Evolutionary conservation across 306 rosid species (phyloP), one percentile per base, ranked within the genome.

Genomic region (Argentina anserina): DNA sequence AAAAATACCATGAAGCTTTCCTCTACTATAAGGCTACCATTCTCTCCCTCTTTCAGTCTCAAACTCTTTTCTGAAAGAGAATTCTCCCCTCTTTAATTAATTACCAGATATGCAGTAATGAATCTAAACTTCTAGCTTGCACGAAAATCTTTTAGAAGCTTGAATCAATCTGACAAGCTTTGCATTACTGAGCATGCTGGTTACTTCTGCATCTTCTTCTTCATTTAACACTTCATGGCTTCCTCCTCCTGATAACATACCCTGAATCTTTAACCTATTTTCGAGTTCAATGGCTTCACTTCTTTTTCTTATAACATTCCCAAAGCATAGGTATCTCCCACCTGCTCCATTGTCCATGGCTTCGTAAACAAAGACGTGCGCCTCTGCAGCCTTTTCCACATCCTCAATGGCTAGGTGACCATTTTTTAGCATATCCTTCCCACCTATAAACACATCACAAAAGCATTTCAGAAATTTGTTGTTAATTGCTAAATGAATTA

Each of bases 251-350:
- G 74, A 34, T 13, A 69, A 36, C 34, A 49, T 34, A 23, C 74
- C 74, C 26, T 69, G 63, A 36, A 69, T 40, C 23, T 36, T 50
- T 41, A 69, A 69, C 37, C 34, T 26, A 9, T 49, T 69, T 49
- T 69, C 61, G 20, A 69, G 20, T 33, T 69, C 73, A 33, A 47
- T 20, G 18, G 61, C 73, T 69, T 69, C 73, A 11, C 61, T 33
- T 52, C 55, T 69, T 69, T 23, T 47, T 46, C 40, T 20, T 5
- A 47, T 8, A 47, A 69, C 73, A 20, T 69, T 69, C 33, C 45
- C 73, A 33, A 47, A 69, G 73, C 73, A 47, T 14, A 69, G 73
- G 73, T 69, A 69, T 47, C 73, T 23, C 60, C 73, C 73, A 49
- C 45, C 10, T 25, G 73, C 61, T n/a, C 73, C 73, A n/a, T 47